phyloP scores from a whole-genome alignment of 1,139 yeast genomes.

The Candida mesenterica region DNA sequence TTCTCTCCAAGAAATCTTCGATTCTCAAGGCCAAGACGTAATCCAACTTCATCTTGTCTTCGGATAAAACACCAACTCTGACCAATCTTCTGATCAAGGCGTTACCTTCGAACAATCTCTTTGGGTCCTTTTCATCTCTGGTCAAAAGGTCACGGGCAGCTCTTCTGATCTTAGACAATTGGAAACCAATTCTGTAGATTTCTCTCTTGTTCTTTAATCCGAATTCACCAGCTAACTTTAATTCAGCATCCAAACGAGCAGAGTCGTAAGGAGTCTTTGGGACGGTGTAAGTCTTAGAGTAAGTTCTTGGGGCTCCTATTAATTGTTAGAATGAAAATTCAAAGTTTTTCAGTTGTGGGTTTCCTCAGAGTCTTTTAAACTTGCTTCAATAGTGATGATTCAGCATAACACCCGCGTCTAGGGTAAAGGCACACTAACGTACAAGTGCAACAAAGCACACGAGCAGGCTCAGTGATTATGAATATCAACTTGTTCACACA shows the following conservation, averaged over 20 bases:
- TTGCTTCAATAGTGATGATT: constrained; percentile 1
- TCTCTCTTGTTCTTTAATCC: constrained; percentile 99
- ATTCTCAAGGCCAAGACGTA: constrained; percentile 97
- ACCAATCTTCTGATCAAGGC: constrained; percentile 98
- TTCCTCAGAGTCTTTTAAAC: constrained; percentile 6
- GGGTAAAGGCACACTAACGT: no score
- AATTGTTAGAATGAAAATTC: no score
- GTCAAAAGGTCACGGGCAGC: constrained; percentile 99
- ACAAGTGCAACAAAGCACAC: background rate
- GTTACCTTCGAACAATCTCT: constrained; percentile 99
- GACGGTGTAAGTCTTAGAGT: constrained; percentile 98
- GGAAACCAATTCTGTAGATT: constrained; percentile 98
- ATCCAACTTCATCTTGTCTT: constrained; percentile 99
- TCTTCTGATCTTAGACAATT: constrained; percentile 99
- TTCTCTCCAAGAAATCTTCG: constrained; percentile 99
- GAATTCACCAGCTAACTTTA: constrained; percentile 99
- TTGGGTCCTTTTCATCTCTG: constrained; percentile 99
- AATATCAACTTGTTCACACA: constrained; percentile 1
- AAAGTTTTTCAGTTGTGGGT: constrained; percentile 12
- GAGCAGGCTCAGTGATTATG: background rate
- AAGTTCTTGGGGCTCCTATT: constrained; percentile 94
- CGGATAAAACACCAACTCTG: constrained; percentile 97
- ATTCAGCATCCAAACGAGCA: constrained; percentile 98
- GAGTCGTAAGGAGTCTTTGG: constrained; percentile 99
- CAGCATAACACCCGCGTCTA: no score